phyloP scores from a whole-genome alignment of 345 rosid species.

The Citrus cavaleriei region DNA sequence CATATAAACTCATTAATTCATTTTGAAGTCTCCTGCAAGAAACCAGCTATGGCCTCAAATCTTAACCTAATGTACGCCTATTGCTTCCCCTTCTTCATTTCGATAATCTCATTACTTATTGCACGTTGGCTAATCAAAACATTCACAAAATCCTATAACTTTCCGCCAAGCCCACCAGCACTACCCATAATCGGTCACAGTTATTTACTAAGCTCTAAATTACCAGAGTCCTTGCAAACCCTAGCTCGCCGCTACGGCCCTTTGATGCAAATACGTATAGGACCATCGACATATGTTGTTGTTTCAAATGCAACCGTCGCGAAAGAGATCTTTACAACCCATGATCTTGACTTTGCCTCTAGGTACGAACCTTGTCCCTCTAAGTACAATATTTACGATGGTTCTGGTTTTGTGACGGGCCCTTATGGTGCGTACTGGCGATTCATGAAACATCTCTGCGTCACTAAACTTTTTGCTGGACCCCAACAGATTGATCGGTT shows the following conservation, averaged over 20 bases:
- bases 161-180: constrained; percentile 41
- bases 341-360: constrained; percentile 51
- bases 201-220: constrained; percentile 37
- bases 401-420: constrained; percentile 47
- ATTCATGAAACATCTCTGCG: constrained; percentile 71
- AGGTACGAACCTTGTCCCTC: constrained; percentile 54
- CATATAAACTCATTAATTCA: neutral
- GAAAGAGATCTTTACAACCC: constrained; percentile 38
- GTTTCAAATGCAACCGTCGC: constrained; percentile 49
- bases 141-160: neutral
- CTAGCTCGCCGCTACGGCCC: constrained; percentile 57
- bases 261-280: constrained; percentile 46
- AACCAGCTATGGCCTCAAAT: neutral
- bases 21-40: neutral
- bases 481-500: constrained; percentile 55
- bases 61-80: neutral
- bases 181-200: constrained; percentile 49
- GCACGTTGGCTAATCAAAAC: constrained; percentile 10
- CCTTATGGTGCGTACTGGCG: constrained; percentile 68
- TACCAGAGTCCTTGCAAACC: constrained; percentile 48
- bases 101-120: neutral
- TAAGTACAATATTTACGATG: constrained; percentile 47
- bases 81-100: constrained; percentile 8
- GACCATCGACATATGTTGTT: constrained; percentile 33
- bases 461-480: constrained; percentile 50